Base-by-base conservation (phyloP, 257 asterid genomes). In the Leonotis leonurus region DNA sequence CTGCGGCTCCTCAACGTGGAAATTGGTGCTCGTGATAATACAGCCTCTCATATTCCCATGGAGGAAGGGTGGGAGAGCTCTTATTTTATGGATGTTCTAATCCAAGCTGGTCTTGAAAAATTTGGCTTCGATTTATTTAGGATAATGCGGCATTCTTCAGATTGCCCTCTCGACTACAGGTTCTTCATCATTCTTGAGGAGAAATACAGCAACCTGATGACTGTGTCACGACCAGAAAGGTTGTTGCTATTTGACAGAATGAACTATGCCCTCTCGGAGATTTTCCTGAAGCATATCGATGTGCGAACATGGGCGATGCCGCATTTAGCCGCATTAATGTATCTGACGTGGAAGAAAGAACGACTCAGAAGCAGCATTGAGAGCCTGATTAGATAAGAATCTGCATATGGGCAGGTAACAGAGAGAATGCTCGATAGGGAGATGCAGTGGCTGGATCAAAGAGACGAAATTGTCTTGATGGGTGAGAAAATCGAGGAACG, bases 1-100 rank as follows among this genome's bases (percentile, higher is more conserved):
- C 71, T 89, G 64, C 83, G 81, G 75, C 86, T 80, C 60, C 92
- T 85, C 64, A 88, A 77, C 70, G 73, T 78, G 79, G 86, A 81
- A 57, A 62, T 80, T 4, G 74, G 70, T 32, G 24, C 59, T 39
- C 48, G 32, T 68, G 62, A 61, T 33, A 78, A 77, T 40, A 37
- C 46, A 30, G 40, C 77, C 16, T 14, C 40, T 18, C 67, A 12
- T 41, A 21, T 58, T 9, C 33, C 65, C 9, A 64, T 39, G n/a
- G 58, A 76, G 75, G 68, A 73, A 50, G 55, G 68, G 69, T 88
- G 96, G 96, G 81, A 86, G 71, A 46, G 73, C 60, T 52, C 62
- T 40, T 91, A 91, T 67, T 56, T 69, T 21, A 37, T 46, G 6
- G 90, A 88, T 12, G 78, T 81, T 57, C 85, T 91, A 46, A 68